These are phyloP conservation scores for Catharanthus roseus DNA, from an alignment of 257 asterid species.

Conservation along the genomic window DNA sequence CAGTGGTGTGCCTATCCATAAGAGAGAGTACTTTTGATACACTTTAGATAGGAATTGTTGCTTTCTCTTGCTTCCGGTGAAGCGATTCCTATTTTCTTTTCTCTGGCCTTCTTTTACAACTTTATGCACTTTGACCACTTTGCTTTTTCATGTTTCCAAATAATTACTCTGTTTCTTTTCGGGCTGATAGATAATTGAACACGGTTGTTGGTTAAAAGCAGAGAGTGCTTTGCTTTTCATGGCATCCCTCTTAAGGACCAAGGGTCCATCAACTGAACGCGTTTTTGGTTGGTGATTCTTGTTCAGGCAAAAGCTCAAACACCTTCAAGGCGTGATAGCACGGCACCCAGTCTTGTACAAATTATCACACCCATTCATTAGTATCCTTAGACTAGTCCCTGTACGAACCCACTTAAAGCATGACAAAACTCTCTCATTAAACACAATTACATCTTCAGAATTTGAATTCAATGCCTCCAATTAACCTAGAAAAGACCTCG, in stretches of 20 bases:
- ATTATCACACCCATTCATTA: neutral
- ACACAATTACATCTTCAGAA: too few species aligned
- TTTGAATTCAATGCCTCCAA: too few species aligned
- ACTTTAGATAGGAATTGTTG: neutral
- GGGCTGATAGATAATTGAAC: conserved; percentile 1
- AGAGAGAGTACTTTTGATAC: neutral
- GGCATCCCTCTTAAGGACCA: neutral
- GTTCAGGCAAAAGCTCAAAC: neutral
- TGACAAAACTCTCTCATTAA: too few species aligned
- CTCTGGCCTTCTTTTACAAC: neutral
- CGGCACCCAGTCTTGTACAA: neutral
- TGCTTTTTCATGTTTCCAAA: neutral
- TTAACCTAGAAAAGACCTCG: too few species aligned
- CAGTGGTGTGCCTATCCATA: neutral
- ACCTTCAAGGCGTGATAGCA: neutral
- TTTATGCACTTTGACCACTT: conserved; percentile 6
- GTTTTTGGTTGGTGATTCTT: conserved; percentile 5
- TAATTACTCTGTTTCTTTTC: neutral
- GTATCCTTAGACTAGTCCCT: neutral
- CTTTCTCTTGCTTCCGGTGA: conserved; percentile 10
- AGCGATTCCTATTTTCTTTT: neutral
- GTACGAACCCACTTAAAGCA: too few species aligned
- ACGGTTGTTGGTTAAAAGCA: conserved; percentile 5
- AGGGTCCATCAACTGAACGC: neutral
- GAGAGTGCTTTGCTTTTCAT: neutral